Conservation (phyloP, 208 protist species). For the Acanthamoeba sp. region DNA sequence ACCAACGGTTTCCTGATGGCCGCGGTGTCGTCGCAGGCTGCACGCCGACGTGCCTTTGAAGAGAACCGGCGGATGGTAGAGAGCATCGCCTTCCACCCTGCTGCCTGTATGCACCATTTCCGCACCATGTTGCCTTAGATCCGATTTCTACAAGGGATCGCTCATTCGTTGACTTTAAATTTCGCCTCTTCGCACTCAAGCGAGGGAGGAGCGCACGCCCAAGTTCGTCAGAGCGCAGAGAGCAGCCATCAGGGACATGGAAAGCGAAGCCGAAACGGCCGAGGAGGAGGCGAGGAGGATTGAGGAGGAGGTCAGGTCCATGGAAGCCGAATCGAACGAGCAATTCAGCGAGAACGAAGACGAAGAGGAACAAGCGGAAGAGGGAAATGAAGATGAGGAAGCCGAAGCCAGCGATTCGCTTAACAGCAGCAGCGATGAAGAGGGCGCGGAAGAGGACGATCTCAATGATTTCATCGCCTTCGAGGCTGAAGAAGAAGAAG, state of each 20-base stretch:
- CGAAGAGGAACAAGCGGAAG: background rate
- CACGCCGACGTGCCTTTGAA: conserved; percentile 26
- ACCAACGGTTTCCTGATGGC: conserved; percentile 38
- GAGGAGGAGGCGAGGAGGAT: too few species aligned
- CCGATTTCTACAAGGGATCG: background rate
- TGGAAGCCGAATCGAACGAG: too few species aligned
- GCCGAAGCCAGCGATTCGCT: background rate
- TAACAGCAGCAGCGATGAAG: background rate
- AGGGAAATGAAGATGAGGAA: conserved; percentile 18
- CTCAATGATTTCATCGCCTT: background rate
- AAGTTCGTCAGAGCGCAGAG: too few species aligned
- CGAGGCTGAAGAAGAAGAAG: conserved; percentile 28
- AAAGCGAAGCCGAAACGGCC: background rate
- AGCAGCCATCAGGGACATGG: too few species aligned
- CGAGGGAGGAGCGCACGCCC: background rate
- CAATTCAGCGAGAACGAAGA: conserved; percentile 25
- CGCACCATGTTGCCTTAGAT: too few species aligned
- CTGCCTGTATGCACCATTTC: too few species aligned
- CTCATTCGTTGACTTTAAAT: background rate
- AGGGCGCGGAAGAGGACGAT: background rate
- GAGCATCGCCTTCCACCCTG: background rate
- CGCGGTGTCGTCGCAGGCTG: background rate
- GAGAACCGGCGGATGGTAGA: background rate
- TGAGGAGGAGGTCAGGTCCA: too few species aligned
- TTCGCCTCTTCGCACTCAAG: background rate